Evolutionary conservation across 139 green algal species (phyloP).

Genomic region (Chlorella sp.): DNA sequence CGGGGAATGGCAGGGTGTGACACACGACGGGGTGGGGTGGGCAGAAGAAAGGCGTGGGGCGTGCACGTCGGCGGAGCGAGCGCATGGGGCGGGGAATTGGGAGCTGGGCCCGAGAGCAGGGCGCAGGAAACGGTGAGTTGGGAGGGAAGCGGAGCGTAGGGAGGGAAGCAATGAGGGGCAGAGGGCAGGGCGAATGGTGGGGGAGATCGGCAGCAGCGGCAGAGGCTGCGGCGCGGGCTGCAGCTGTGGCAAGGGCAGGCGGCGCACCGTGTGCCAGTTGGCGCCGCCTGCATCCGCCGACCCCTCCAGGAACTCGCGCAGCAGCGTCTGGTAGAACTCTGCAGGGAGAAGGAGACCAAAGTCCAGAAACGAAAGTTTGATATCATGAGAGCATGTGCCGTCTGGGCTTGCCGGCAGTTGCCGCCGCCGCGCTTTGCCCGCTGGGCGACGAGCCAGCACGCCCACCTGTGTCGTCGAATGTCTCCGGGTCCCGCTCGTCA

Average conservation of each 20-base stretch:
- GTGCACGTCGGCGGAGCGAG: no score
- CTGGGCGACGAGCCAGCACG: not conserved
- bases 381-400: not conserved
- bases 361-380: not conserved
- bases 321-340: slow-evolving; percentile 93
- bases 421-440: not conserved
- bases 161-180: no score
- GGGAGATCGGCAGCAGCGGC: not conserved
- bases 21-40: no score
- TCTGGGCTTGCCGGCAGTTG: not conserved
- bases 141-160: no score
- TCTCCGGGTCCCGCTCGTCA: slow-evolving; percentile 72
- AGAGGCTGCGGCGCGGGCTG: not conserved
- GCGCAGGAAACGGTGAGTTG: no score
- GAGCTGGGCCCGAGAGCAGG: no score
- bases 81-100: no score
- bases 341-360: not conserved
- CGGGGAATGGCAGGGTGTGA: no score
- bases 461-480: slow-evolving; percentile 81
- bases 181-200: no score
- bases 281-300: slow-evolving; percentile 13
- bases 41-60: no score
- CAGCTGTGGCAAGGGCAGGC: not conserved
- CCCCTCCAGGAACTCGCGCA: slow-evolving; percentile 91
- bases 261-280: slow-evolving; percentile 36